These are phyloP conservation scores for Biscogniauxia sp. DNA, from an alignment of 2,329 filamentous ascomycete species.

Conservation along the genomic window DNA sequence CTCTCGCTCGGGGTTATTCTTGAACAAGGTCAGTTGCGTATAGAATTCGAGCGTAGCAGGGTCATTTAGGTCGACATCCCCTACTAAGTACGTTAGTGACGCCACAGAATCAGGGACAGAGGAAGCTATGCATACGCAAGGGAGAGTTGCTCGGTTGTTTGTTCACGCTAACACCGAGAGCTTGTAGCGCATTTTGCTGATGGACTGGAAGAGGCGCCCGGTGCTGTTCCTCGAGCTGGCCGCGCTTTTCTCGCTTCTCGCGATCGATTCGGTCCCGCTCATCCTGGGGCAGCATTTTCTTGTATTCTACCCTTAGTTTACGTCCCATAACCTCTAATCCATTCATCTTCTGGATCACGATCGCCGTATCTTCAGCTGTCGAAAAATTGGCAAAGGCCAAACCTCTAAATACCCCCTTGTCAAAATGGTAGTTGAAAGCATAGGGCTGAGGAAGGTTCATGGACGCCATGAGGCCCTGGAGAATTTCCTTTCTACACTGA, in stretches of 20 bases:
- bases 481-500: conserved; percentile 93
- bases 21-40: conserved; percentile 85
- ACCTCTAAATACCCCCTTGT: conserved; percentile 94
- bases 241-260: conserved; percentile 92
- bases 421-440: conserved; percentile 99
- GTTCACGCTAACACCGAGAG: conserved; percentile 64
- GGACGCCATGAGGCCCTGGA: conserved; percentile 91
- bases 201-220: conserved; percentile 69
- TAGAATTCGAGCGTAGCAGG: conserved; percentile 84
- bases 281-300: conserved; percentile 96
- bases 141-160: conserved; percentile 56
- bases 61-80: conserved; percentile 88
- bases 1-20: conserved; percentile 73
- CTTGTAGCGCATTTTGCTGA: conserved; percentile 83
- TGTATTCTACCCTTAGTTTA: conserved; percentile 95
- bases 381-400: conserved; percentile 98
- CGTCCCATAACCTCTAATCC: conserved; percentile 92
- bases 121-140: conserved; percentile 39
- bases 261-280: conserved; percentile 95
- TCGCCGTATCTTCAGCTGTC: conserved; percentile 86
- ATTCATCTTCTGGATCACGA: conserved; percentile 92
- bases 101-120: conserved; percentile 1
- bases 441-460: conserved; percentile 92
- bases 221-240: conserved; percentile 96
- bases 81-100: conserved; percentile 24